Evolutionary conservation across 2,329 filamentous ascomycete species (phyloP).

Genomic region (Bipolaris victoriae): DNA sequence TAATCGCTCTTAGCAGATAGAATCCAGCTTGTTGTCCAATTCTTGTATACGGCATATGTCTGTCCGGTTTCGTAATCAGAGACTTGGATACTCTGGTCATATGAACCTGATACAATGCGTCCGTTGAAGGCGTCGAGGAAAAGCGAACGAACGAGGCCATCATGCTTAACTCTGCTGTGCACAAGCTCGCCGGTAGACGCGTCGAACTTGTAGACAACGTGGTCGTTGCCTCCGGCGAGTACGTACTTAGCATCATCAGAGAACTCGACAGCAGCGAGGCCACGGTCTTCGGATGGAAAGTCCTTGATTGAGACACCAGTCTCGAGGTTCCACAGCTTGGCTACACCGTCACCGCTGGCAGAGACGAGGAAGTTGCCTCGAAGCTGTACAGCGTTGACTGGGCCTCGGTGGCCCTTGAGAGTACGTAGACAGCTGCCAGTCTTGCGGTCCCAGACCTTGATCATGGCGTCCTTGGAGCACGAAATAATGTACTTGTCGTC

Average conservation of each 20-base stretch:
- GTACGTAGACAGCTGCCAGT: conserved; percentile 78
- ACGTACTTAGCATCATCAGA: conserved; percentile 93
- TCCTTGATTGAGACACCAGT: conserved; percentile 88
- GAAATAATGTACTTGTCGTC: conserved; percentile 93
- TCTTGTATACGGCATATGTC: conserved; percentile 82
- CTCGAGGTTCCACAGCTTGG: conserved; percentile 94
- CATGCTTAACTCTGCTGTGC: conserved; percentile 80
- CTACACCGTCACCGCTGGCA: conserved; percentile 89
- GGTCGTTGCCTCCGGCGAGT: conserved; percentile 92
- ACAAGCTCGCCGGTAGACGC: conserved; percentile 86
- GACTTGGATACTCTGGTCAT: conserved; percentile 94
- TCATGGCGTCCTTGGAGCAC: conserved; percentile 93
- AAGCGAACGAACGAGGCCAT: conserved; percentile 83
- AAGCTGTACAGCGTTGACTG: conserved; percentile 95
- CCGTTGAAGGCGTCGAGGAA: conserved; percentile 89
- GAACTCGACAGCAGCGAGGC: conserved; percentile 94
- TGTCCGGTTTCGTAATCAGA: conserved; percentile 84
- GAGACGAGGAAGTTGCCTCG: conserved; percentile 91
- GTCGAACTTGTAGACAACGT: conserved; percentile 95
- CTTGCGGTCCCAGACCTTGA: conserved; percentile 90
- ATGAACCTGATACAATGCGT: conserved; percentile 87
- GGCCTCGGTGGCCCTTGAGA: conserved; percentile 83
- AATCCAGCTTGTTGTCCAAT: conserved; percentile 97
- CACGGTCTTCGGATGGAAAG: conserved; percentile 88
- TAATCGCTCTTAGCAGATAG: conserved; percentile 96